These are phyloP conservation scores for Paraconiothyrium brasiliense DNA, from an alignment of 2,329 filamentous ascomycete genomes.

Conservation along the genomic window DNA sequence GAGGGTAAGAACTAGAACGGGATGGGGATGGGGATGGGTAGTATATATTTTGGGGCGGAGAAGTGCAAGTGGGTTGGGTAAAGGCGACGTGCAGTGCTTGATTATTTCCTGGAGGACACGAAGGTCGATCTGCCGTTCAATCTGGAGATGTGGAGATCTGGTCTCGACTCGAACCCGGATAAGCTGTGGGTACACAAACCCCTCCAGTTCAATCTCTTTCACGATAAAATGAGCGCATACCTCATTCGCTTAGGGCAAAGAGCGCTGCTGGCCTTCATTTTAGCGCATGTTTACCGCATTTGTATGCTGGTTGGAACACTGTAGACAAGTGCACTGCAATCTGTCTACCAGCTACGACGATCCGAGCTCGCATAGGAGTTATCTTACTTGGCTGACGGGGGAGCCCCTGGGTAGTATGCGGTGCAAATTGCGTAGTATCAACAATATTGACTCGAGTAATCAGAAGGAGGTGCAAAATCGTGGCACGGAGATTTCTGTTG, in stretches of 20 bases:
- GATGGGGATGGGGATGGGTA: background rate
- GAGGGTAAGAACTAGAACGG: background rate
- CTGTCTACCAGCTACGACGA: background rate
- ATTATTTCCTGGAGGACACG: background rate
- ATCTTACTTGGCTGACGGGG: conserved; percentile 1
- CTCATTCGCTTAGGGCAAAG: too few species aligned
- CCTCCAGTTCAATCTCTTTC: background rate
- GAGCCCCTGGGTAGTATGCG: conserved; percentile 9
- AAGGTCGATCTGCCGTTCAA: background rate
- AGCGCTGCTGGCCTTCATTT: too few species aligned
- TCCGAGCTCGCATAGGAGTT: conserved; percentile 1
- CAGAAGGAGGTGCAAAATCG: conserved; percentile 1
- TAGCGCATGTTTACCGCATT: background rate
- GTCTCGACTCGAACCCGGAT: background rate
- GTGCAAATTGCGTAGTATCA: background rate
- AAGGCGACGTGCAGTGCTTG: background rate
- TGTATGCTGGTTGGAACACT: background rate
- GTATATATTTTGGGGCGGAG: background rate
- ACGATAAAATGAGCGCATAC: background rate
- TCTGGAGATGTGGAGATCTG: background rate
- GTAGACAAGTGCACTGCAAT: background rate
- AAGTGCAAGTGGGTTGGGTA: background rate
- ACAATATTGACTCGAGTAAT: conserved; percentile 5
- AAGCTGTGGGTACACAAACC: too few species aligned
- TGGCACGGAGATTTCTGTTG: background rate